Evolutionary conservation across 2,329 filamentous ascomycete genomes (phyloP).

Genomic region (Fusarium miscanthi): DNA sequence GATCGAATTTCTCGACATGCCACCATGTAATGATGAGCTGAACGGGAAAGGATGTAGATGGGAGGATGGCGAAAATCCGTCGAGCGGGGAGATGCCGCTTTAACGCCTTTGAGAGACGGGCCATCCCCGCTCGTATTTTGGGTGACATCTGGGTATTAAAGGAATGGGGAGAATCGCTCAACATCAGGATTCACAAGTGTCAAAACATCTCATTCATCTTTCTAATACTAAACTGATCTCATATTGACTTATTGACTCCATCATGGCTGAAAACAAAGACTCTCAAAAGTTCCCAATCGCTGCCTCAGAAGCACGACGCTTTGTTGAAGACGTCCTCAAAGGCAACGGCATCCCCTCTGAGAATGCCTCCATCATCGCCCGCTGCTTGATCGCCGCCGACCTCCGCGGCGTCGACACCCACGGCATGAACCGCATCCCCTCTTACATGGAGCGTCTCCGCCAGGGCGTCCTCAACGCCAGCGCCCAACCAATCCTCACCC

Average conservation of each 20-base stretch:
- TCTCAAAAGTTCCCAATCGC: constrained; percentile 49
- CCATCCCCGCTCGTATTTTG: constrained; percentile 3
- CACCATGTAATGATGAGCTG: neutral
- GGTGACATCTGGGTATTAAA: constrained; percentile 7
- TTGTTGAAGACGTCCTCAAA: constrained; percentile 65
- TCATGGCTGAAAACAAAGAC: constrained; percentile 32
- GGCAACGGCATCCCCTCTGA: constrained; percentile 69
- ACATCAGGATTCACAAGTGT: neutral
- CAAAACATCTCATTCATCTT: neutral
- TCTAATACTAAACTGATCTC: neutral
- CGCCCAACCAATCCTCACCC: constrained; percentile 67
- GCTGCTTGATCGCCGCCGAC: constrained; percentile 77
- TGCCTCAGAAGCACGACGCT: constrained; percentile 55
- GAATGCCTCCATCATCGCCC: constrained; percentile 72
- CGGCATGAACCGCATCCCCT: constrained; percentile 79
- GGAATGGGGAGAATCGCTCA: neutral
- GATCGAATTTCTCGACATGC: neutral
- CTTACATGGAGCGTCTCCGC: constrained; percentile 79
- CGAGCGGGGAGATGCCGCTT: constrained; percentile 34
- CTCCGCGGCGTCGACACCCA: constrained; percentile 84
- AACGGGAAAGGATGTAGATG: neutral
- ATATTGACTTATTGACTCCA: neutral
- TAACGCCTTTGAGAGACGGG: constrained; percentile 2
- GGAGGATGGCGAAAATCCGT: constrained; percentile 25
- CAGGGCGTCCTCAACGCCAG: constrained; percentile 73